A percentile compares a stretch with the other conserved stretches of the same genome.
phyloP scores from a whole-genome alignment of 208 protist species.

The Crithidia bombi region DNA sequence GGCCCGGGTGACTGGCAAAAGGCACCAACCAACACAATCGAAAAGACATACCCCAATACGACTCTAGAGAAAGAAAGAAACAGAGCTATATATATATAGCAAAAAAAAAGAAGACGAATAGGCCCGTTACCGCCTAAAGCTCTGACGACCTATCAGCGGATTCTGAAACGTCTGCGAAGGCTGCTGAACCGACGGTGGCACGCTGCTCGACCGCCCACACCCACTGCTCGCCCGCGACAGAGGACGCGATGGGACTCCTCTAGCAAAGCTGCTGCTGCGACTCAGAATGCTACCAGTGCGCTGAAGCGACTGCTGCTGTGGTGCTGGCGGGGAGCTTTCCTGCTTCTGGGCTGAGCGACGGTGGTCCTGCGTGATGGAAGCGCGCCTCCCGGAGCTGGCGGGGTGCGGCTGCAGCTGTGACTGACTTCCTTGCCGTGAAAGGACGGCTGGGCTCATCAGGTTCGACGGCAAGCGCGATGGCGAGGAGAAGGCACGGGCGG shows the following conservation, averaged over 20 bases:
- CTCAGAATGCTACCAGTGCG: neutral
- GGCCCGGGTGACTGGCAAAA: neutral
- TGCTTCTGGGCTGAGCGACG: neutral
- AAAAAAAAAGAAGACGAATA: neutral
- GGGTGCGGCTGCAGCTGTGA: slow-evolving; percentile 6
- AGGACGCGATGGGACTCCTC: neutral
- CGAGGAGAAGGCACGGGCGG: neutral
- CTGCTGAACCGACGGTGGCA: neutral
- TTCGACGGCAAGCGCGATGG: neutral
- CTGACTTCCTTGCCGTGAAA: slow-evolving; percentile 6
- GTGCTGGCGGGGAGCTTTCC: neutral
- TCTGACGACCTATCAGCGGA: slow-evolving; percentile 34
- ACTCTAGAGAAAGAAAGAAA: slow-evolving; percentile 5
- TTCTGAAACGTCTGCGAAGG: slow-evolving; percentile 15
- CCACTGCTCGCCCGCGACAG: neutral
- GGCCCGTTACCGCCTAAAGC: slow-evolving; percentile 2
- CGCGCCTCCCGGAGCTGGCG: neutral
- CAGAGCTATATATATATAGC: slow-evolving; percentile 2
- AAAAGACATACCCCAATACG: slow-evolving; percentile 1
- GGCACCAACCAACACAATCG: neutral
- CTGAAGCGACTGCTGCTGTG: neutral
- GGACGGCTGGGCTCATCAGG: neutral
- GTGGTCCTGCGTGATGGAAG: neutral
- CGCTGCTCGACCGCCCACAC: neutral
- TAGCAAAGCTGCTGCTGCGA: neutral